Percentiles rank a stretch among this genome's conserved stretches.
phyloP scores from a whole-genome alignment of 2,329 filamentous ascomycete species.

The Harringtonia lauricola region DNA sequence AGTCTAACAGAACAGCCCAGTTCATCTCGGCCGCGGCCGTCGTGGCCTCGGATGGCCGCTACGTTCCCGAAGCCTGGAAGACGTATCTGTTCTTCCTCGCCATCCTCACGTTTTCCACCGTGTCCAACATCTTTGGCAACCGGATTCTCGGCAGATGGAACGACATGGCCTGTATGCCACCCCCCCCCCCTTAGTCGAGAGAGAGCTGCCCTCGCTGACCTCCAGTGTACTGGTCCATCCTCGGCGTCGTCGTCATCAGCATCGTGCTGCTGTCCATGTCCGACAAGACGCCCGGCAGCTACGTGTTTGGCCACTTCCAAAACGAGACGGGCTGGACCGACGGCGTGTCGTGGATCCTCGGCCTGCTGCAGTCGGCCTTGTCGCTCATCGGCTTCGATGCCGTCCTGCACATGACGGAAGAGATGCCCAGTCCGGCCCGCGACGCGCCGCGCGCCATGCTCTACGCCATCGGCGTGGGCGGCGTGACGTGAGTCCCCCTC shows the following conservation, averaged over 20 bases:
- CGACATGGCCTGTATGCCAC: background rate
- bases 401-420: conserved; percentile 26
- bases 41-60: conserved; percentile 19
- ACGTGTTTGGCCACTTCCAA: conserved; percentile 20
- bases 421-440: conserved; percentile 18
- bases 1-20: conserved; percentile 15
- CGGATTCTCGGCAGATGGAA: background rate
- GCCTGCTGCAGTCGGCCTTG: conserved; percentile 24
- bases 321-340: conserved; percentile 24
- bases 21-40: conserved; percentile 19
- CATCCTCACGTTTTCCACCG: conserved; percentile 9
- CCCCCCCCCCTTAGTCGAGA: background rate
- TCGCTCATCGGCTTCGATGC: conserved; percentile 18
- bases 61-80: background rate
- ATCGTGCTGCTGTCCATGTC: conserved; percentile 12
- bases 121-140: background rate
- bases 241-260: conserved; percentile 7
- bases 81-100: conserved; percentile 17
- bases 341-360: conserved; percentile 15
- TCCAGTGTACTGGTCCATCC: background rate
- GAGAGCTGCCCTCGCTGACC: background rate
- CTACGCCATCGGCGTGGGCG: conserved; percentile 20
- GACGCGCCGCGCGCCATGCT: conserved; percentile 22
- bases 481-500: conserved; percentile 18
- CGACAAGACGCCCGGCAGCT: conserved; percentile 8